These are phyloP conservation scores for Corniculantispora saksenae DNA, from an alignment of 2,329 filamentous ascomycete genomes.

Conservation along the genomic window DNA sequence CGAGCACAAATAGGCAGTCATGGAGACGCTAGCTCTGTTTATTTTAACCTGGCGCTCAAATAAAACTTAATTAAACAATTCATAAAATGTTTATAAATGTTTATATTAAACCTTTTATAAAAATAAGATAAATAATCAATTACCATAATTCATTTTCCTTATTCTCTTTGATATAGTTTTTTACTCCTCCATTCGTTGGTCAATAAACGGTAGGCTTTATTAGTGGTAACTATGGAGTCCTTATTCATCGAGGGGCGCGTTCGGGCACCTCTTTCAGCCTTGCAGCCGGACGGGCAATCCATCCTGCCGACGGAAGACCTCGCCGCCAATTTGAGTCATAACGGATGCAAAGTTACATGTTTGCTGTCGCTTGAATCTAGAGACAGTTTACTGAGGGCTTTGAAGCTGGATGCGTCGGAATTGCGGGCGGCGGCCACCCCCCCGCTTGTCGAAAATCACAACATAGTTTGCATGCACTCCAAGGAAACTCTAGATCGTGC, in stretches of 20 bases:
- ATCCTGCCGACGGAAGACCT: not conserved
- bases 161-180: too few species aligned
- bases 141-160: too few species aligned
- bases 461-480: not conserved
- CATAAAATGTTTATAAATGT: too few species aligned
- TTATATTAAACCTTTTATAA: too few species aligned
- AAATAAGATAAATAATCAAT: too few species aligned
- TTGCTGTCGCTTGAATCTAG: not conserved
- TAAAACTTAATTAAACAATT: too few species aligned
- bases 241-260: not conserved
- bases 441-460: not conserved
- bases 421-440: not conserved
- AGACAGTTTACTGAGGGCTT: not conserved
- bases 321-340: not conserved
- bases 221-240: not conserved
- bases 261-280: not conserved
- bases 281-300: not conserved
- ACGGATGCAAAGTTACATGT: not conserved
- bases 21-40: too few species aligned
- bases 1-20: too few species aligned
- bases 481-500: not conserved
- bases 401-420: not conserved
- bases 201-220: too few species aligned
- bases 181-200: too few species aligned
- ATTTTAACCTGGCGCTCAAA: too few species aligned